Base-by-base conservation (phyloP, 306 rosid genomes). In the Dicorynia guianensis region DNA sequence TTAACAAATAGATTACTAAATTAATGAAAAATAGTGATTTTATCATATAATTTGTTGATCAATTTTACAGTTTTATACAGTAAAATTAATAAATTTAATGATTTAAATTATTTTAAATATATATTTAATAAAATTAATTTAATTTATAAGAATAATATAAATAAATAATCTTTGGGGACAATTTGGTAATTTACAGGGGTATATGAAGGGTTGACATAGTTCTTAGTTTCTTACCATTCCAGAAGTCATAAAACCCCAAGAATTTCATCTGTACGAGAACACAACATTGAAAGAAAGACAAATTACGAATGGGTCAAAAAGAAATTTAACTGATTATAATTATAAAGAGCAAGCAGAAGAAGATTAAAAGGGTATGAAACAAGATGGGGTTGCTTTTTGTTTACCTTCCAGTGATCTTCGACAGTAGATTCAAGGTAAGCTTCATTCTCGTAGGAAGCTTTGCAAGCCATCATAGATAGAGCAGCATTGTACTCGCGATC, bases 401-500 rank as follows among this genome's bases (percentile, higher is more conserved):
- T 3, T 69, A 90, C 96, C 89, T 86, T 82, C 96, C 96, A 90
- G 3, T 82, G 77, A 69, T 77, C 6, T 33, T 46, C 48, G 57
- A 88, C 69, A 0, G 70, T 84, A 48, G 56, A 4, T 71, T 81
- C 15, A 63, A 90, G 75, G 67, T 71, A 84, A 67, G 89, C 79
- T 44, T 38, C 64, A 67, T 90, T 90, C 76, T 90, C 96, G 48
- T 90, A 90, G 1, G 80, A 72, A 13, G 82, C 90, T 72, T 90
- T 90, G 46, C 93, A 71, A 46, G 93, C 96, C 93, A 90, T 86
- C 86, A 85, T 81, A 39, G 88, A 75, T n/a, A 88, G 54, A 1
- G 81, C 80, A 63, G 73, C 79, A 44, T 78, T 56, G 43, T 90
- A 86, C 56, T 34, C 85, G 18, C 57, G 15, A 57, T 87, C 92